A percentile compares a stretch with the other conserved stretches of the same genome.
Evolutionary conservation across 2,329 filamentous ascomycete species (phyloP).

Genomic region (Curvularia eragrostidis): DNA sequence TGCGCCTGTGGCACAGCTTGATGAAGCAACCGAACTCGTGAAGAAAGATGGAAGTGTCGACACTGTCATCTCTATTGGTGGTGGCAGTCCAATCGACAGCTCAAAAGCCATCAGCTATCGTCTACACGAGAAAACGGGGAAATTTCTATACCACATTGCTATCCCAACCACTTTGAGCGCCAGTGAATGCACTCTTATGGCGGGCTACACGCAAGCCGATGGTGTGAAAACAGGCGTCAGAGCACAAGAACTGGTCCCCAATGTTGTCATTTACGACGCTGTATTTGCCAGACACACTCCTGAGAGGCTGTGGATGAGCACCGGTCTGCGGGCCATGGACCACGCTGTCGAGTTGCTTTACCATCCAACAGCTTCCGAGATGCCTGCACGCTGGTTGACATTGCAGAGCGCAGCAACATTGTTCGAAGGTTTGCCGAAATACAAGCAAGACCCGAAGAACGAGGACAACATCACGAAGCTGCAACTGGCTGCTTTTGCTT

Average conservation of each 20-base stretch:
- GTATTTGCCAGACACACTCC: slow-evolving; percentile 61
- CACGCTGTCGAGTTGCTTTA: slow-evolving; percentile 63
- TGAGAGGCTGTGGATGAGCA: slow-evolving; percentile 57
- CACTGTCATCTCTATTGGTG: slow-evolving; percentile 63
- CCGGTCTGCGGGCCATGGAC: slow-evolving; percentile 61
- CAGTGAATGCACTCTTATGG: slow-evolving; percentile 62
- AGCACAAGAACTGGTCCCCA: slow-evolving; percentile 53
- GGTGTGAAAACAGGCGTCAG: slow-evolving; percentile 60
- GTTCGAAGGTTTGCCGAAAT: slow-evolving; percentile 58
- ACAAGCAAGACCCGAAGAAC: slow-evolving; percentile 55
- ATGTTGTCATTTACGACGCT: slow-evolving; percentile 62
- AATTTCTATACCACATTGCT: slow-evolving; percentile 48
- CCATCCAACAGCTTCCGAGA: slow-evolving; percentile 59
- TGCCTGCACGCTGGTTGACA: slow-evolving; percentile 57
- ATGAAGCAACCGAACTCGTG: slow-evolving; percentile 59
- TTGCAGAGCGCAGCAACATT: slow-evolving; percentile 56
- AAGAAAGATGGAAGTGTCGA: slow-evolving; percentile 56
- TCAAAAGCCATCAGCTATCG: slow-evolving; percentile 50
- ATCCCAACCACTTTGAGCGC: slow-evolving; percentile 55
- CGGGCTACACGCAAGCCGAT: slow-evolving; percentile 59
- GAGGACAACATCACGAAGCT: slow-evolving; percentile 59
- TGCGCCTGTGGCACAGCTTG: slow-evolving; percentile 61
- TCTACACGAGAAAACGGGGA: slow-evolving; percentile 44
- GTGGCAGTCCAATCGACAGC: slow-evolving; percentile 62
- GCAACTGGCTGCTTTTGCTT: slow-evolving; percentile 61